Evolutionary conservation across 441 rosid species (phyloP).

Genomic region (Hypseocharis bilobata): DNA sequence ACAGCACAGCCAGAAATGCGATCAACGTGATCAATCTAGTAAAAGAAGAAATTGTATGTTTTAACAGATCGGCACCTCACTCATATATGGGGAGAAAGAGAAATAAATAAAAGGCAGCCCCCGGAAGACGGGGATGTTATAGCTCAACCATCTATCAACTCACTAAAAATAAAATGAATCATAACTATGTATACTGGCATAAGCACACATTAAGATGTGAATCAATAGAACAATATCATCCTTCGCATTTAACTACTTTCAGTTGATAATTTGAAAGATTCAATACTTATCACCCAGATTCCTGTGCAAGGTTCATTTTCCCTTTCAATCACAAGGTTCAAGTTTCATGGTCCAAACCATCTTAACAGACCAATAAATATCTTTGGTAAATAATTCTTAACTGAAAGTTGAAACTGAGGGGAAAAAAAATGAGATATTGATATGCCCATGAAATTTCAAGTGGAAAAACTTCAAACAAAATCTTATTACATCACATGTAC

Average conservation of each 20-base stretch:
- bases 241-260: no score
- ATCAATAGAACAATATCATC: no score
- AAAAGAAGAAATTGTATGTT: not conserved
- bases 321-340: not conserved
- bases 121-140: not conserved
- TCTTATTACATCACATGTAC: no score
- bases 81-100: not conserved
- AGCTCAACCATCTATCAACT: not conserved
- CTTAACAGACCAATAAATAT: no score
- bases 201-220: not conserved
- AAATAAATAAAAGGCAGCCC: not conserved
- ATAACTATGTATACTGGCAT: not conserved
- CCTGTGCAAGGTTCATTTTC: not conserved
- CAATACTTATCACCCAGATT: not conserved
- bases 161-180: not conserved
- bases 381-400: no score
- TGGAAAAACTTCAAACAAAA: no score
- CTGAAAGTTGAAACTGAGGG: no score
- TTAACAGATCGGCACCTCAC: not conserved
- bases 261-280: no score
- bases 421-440: no score
- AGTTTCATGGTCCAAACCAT: not conserved
- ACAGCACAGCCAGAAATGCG: conserved; percentile 20
- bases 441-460: no score
- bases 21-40: conserved; percentile 23